Evolutionary conservation across 2,329 filamentous ascomycete genomes (phyloP), one percentile per base, ranked within the genome.

Genomic region (Blastomyces gilchristii): DNA sequence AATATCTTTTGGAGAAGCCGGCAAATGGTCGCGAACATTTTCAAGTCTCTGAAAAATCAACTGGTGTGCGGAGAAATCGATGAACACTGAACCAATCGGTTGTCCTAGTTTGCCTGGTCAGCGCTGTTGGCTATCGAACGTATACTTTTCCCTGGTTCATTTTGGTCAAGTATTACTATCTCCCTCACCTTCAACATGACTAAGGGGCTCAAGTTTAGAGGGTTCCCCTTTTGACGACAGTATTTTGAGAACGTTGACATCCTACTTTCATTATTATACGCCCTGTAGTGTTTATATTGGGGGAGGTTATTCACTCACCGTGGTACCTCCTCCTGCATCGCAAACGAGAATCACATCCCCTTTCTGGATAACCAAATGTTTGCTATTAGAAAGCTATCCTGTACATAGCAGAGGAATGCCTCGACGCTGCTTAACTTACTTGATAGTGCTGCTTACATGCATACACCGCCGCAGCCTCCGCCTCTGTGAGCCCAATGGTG

Each of bases 1-100:
- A 56, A 37, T 49, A 7, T 62, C 56, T 2, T 34, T 31, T 14
- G 60, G 63, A 22, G 66, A 57, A 7, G 64, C 62, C 0, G 53
- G 11, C 22, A 74, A 61, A 22, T 68, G 59, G 18, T 69, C 60
- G 0, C 61, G 62, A 25, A 71, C 63, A 39, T 66, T 67, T 5
- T 67, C 62, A 12, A 76, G 60, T 9, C 67, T 63, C 16, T 69
- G 59, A 12, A 45, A 60, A 50, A 74, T 64, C 0, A 71, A 58
- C 12, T 69, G 65, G 59, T 75, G 68, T 9, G 72, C 69, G 7
- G 64, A 61, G 25, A 71, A 67, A 58, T 75, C 73, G 43, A 75
- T 73, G 53, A 74, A 72, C 1, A 72, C 70, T 16, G 74, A 74
- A 25, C 73, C 78, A 6, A 77, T 78, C 2, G 69, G 68, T 54